These are phyloP conservation scores for Eimeria necatrix DNA, from an alignment of 169 alveolate species.

Conservation along the genomic window DNA sequence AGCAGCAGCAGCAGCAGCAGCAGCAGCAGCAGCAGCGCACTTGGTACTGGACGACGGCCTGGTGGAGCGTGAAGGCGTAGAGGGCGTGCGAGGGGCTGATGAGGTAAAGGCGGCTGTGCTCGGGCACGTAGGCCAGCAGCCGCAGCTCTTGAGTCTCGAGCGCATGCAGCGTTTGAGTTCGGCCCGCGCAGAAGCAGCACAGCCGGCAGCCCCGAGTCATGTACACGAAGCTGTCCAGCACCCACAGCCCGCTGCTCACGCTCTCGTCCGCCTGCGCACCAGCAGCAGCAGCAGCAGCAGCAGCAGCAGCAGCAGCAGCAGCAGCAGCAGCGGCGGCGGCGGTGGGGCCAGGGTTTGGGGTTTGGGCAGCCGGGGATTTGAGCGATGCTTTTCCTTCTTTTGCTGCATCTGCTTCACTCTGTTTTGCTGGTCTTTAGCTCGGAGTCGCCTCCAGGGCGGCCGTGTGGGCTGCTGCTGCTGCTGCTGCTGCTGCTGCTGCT, in stretches of 20 bases:
- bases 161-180: background rate
- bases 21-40: background rate
- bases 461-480: no score
- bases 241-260: constrained; percentile 47
- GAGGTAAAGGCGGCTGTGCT: constrained; percentile 18
- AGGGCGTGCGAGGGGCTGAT: constrained; percentile 48
- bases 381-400: background rate
- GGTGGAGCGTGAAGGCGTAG: constrained; percentile 21
- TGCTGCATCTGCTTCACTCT: background rate
- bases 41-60: constrained; percentile 45
- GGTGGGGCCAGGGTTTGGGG: background rate
- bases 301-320: constrained; percentile 3
- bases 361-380: background rate
- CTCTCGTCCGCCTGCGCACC: constrained; percentile 26
- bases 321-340: background rate
- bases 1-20: no score
- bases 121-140: constrained; percentile 47
- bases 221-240: constrained; percentile 34
- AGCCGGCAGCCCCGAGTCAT: constrained; percentile 32
- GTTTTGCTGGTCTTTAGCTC: no score
- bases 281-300: constrained; percentile 4
- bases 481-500: no score
- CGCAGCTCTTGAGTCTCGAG: background rate
- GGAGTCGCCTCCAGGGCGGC: no score
- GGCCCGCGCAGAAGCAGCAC: constrained; percentile 33